Base-by-base conservation (phyloP, 768 basidiomycete genomes). In the Leccinum arenicola region DNA sequence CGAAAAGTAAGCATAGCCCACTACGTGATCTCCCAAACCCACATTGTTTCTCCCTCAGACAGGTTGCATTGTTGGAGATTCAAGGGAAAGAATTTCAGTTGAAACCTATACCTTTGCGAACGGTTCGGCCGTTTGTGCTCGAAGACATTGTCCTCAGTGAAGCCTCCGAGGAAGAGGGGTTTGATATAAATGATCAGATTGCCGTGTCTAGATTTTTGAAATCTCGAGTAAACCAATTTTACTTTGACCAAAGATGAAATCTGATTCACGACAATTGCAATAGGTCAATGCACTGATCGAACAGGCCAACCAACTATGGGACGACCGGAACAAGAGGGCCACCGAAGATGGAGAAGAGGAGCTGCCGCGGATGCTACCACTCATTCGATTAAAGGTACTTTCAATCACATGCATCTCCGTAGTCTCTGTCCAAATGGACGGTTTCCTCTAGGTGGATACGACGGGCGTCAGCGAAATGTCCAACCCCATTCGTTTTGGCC, bases 401-500 rank as follows among this genome's bases (percentile, higher is more conserved):
- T 35, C 7, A 6, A 31, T 25, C 51, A 21, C 11, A n/a, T 6
- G 7, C 33, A 25, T 54, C 19, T 47, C 3, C 3, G 5, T 15
- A 25, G 12, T 7, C 14, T 0, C 40, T 29, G 15, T 31, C 43
- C 38, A 40, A 9, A 63, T 38, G 11, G 11, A 33, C 43, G 21
- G n/a, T 25, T 29, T 54, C 54, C 55, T 27, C 27, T 36, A 88
- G 89, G 93, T 96, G 17, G 93, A 96, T 70, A 95, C 93, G 0
- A 92, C 95, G 0, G 91, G 89, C 47, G 90, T 94, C 8, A 86
- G 85, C 57, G 91, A 93, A 66, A 93, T 93, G 76, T 93, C 91
- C 55, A 99, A 99, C 71, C 95, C 96, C 23, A 89, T 96, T 54
- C 89, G 97, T 10, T 97, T 99, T 70, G 96, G 97, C 1, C 95